Evolutionary conservation across 495 filamentous ascomycete species (phyloP), one percentile per base, ranked within the genome.

Genomic region (Penicillium malachiteum): DNA sequence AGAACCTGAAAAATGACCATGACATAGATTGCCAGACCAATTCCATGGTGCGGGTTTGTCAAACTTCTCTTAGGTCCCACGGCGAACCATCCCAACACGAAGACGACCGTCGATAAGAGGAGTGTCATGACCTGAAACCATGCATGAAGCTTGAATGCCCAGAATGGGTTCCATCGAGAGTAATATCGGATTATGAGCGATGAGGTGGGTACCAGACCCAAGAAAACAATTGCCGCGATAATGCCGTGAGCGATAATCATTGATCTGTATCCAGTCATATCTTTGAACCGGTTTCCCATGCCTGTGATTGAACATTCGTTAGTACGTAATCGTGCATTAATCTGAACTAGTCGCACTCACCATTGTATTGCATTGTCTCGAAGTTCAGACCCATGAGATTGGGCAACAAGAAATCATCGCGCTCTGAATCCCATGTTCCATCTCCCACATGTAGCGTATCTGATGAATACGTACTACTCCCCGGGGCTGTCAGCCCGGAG

Each of bases 321-420:
- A 34, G 42, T 26, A 11, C n/a, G n/a, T n/a, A n/a, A n/a, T n/a
- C n/a, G 18, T 3, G 17, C 3, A 5, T 1, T 37, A 21, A 10
- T 30, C 3, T 13, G 7, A 3, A 16, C 9, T 12, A 21, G 41
- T 44, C 2, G 16, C 17, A 67, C 83, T 63, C 73, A 94, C 92
- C 92, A 84, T 96, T 96, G 73, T 95, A 96, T 71, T 81, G 84
- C 87, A 91, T 96, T n/a, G 91, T 96, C 50, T 87, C 90, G 71
- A 92, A 91, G 70, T 96, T 96, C 13, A 95, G 67, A 2, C 91
- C 92, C 68, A 88, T 80, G 37, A 96, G 71, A 73, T 94, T 94
- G 21, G 92, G 92, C 43, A 96, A 73, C 45, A 96, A 79, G 71
- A 96, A 96, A 8, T 86, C 88, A 71, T 96, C 92, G 70, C 87